These are phyloP conservation scores for Ananas comosus DNA, from an alignment of 176 grass and related monocot genomes.

Conservation along the genomic window DNA sequence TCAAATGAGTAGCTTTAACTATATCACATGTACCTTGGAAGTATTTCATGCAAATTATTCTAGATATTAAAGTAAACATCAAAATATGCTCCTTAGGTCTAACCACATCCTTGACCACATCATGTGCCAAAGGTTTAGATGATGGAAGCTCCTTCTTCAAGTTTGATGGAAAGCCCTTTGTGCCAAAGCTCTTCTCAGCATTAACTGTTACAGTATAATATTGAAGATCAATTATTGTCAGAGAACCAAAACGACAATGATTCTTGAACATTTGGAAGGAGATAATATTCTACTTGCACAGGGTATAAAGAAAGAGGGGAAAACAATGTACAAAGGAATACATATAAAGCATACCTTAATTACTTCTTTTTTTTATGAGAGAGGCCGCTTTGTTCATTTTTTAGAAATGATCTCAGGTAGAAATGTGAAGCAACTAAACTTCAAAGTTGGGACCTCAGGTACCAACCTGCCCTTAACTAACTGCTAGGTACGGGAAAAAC, in stretches of 20 bases:
- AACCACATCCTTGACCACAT: constrained; percentile 29
- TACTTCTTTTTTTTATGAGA: not conserved
- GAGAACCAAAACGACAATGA: not conserved
- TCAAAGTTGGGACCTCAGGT: too few species aligned
- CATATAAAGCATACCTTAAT: too few species aligned
- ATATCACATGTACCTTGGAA: not conserved
- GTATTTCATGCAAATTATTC: not conserved
- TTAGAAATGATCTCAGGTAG: too few species aligned
- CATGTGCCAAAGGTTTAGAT: constrained; percentile 35
- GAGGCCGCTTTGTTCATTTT: not conserved
- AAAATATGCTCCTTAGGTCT: constrained; percentile 21
- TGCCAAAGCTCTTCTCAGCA: constrained; percentile 8
- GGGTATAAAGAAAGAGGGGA: too few species aligned
- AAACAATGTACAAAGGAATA: too few species aligned
- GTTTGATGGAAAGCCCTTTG: constrained; percentile 24
- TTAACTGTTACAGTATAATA: constrained; percentile 34
- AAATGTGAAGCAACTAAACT: too few species aligned
- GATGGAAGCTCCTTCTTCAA: constrained; percentile 22
- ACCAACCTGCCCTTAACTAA: too few species aligned
- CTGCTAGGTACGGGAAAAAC: too few species aligned
- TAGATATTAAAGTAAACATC: not conserved
- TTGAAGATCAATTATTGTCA: not conserved
- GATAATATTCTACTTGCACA: too few species aligned
- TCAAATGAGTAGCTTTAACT: not conserved
- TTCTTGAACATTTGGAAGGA: too few species aligned